These are phyloP conservation scores for Candida chilensis DNA, from an alignment of 805 yeast genomes.

Conservation along the genomic window DNA sequence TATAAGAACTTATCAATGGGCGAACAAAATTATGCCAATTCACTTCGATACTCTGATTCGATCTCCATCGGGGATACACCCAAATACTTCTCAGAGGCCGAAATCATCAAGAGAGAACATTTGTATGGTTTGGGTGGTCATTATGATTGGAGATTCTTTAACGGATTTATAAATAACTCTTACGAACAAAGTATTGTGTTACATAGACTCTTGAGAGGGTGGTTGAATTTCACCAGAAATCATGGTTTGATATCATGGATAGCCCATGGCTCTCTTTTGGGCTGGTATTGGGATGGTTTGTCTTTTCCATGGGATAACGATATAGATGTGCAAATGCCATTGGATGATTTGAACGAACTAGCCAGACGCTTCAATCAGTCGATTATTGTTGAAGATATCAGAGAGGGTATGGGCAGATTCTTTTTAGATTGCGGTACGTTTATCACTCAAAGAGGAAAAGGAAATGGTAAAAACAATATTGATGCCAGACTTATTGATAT, in stretches of 20 bases:
- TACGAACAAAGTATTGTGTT: slow-evolving; percentile 22
- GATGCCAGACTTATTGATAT: slow-evolving; percentile 69
- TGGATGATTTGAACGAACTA: slow-evolving; percentile 31
- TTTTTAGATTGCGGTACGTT: slow-evolving; percentile 27
- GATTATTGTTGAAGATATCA: slow-evolving; percentile 31
- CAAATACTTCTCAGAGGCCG: slow-evolving; percentile 1
- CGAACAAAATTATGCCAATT: no score
- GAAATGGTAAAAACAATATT: slow-evolving; percentile 54
- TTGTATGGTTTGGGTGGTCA: slow-evolving; percentile 42
- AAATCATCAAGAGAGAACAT: slow-evolving; percentile 4
- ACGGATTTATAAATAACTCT: slow-evolving; percentile 22
- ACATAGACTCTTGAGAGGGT: slow-evolving; percentile 42
- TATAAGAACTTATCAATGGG: no score
- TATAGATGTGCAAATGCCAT: slow-evolving; percentile 56
- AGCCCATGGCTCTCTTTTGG: slow-evolving; percentile 57
- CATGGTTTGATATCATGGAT: slow-evolving; percentile 47
- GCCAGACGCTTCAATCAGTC: slow-evolving; percentile 41
- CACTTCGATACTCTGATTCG: no score
- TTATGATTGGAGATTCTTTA: slow-evolving; percentile 53
- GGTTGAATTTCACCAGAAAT: slow-evolving; percentile 36
- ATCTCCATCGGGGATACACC: no score
- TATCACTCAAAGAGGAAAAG: slow-evolving; percentile 47
- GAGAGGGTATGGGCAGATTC: slow-evolving; percentile 26
- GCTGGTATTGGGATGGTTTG: slow-evolving; percentile 59
- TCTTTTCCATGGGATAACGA: slow-evolving; percentile 63